Conservation (phyloP, 2,329 filamentous ascomycete species). For the Xylariaceae sp. region DNA sequence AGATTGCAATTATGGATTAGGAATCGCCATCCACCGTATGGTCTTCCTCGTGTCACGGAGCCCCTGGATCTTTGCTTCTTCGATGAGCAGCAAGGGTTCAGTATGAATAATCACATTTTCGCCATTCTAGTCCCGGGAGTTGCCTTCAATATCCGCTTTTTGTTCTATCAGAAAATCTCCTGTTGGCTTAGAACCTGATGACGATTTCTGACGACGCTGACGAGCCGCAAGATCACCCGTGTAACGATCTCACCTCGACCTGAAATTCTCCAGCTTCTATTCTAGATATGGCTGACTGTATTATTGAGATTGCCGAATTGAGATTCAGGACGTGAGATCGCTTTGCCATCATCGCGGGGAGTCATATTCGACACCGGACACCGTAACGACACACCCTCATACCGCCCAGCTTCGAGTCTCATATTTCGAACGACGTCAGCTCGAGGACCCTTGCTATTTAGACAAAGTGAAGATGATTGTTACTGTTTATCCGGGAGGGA, state of each 20-base stretch:
- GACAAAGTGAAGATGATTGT: neutral
- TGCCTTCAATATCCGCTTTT: neutral
- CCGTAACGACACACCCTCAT: neutral
- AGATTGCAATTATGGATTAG: too few species aligned
- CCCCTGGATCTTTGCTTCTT: neutral
- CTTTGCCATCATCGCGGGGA: neutral
- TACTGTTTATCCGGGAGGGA: neutral
- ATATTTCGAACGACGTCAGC: conserved; percentile 5
- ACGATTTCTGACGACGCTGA: neutral
- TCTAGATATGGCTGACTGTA: neutral
- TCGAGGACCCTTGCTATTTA: neutral
- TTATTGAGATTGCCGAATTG: conserved; percentile 12
- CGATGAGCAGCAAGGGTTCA: neutral
- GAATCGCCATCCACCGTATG: too few species aligned
- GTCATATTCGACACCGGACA: neutral
- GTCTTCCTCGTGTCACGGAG: too few species aligned
- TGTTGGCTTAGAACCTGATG: neutral
- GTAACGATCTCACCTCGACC: neutral
- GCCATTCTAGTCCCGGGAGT: neutral
- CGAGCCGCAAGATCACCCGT: neutral
- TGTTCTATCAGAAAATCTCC: neutral
- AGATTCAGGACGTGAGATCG: conserved; percentile 5
- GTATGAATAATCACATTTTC: neutral
- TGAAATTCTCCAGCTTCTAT: neutral
- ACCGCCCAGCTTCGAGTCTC: neutral